These are phyloP conservation scores for Haplosporangium gracile DNA, from an alignment of 192 early-diverging fungal species.

Conservation along the genomic window DNA sequence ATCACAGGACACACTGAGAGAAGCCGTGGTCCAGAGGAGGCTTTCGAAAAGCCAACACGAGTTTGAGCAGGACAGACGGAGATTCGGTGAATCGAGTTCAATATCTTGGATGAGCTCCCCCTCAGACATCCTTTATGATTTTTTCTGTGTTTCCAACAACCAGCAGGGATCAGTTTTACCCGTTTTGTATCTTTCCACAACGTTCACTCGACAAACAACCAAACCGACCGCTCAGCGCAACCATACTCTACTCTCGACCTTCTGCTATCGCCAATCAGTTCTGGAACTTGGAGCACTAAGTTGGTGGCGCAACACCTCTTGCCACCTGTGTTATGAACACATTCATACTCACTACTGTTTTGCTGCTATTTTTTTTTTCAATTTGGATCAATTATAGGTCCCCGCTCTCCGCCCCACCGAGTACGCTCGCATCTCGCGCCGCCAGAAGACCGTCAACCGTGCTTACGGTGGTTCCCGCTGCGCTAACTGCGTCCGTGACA, in stretches of 20 bases:
- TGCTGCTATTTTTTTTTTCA: too few species aligned
- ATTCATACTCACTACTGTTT: too few species aligned
- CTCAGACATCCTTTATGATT: background rate
- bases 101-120: background rate
- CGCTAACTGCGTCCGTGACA: constrained; percentile 78
- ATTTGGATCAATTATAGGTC: constrained; percentile 62
- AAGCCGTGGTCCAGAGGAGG: background rate
- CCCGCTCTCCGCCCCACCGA: constrained; percentile 93
- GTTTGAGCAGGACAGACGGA: background rate
- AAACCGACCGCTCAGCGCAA: too few species aligned
- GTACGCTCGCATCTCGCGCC: constrained; percentile 92
- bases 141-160: background rate
- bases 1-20: background rate
- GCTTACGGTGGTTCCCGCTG: constrained; percentile 99
- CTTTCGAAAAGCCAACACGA: background rate
- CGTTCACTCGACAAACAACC: background rate
- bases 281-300: too few species aligned
- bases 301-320: too few species aligned
- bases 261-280: too few species aligned
- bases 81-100: background rate
- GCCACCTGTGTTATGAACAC: too few species aligned
- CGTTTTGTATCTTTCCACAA: background rate
- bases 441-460: constrained; percentile 93
- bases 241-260: too few species aligned
- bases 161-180: background rate